phyloP scores from a whole-genome alignment of 2,329 filamentous ascomycete genomes.

The Raffaelea ambrosiae region DNA sequence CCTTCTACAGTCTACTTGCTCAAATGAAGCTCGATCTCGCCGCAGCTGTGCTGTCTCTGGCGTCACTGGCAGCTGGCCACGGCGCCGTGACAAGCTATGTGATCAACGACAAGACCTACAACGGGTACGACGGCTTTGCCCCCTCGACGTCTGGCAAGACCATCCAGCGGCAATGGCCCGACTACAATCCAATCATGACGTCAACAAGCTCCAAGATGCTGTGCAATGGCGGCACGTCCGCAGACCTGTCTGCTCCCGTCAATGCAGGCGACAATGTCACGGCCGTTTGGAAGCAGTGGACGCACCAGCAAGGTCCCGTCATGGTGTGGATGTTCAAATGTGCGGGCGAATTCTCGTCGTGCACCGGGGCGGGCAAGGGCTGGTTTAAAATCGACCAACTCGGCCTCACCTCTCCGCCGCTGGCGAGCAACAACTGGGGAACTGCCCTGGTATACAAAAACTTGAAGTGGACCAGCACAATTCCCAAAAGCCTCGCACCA shows the following conservation, averaged over 20 bases:
- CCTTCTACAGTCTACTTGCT: no score
- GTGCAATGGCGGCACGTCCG: conserved; percentile 45
- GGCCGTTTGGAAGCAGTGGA: conserved; percentile 48
- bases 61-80: conserved; percentile 23
- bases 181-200: conserved; percentile 45
- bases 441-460: conserved; percentile 35
- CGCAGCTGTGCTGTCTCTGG: conserved; percentile 10
- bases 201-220: conserved; percentile 39
- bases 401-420: conserved; percentile 20
- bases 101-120: conserved; percentile 18
- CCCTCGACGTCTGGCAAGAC: conserved; percentile 38
- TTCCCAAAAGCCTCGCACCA: conserved; percentile 37
- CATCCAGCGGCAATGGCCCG: conserved; percentile 46
- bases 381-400: conserved; percentile 54
- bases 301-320: conserved; percentile 49
- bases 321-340: conserved; percentile 51
- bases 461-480: conserved; percentile 37
- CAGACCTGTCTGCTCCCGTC: conserved; percentile 33
- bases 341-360: conserved; percentile 35
- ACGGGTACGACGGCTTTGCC: conserved; percentile 37
- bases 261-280: conserved; percentile 39
- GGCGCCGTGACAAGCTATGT: conserved; percentile 22
- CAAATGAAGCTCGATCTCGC: conserved; percentile 11
- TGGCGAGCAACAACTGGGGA: conserved; percentile 30
- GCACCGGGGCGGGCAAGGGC: conserved; percentile 40